Evolutionary conservation across 805 yeast species (phyloP).

Genomic region (Starmerella riodocensis): DNA sequence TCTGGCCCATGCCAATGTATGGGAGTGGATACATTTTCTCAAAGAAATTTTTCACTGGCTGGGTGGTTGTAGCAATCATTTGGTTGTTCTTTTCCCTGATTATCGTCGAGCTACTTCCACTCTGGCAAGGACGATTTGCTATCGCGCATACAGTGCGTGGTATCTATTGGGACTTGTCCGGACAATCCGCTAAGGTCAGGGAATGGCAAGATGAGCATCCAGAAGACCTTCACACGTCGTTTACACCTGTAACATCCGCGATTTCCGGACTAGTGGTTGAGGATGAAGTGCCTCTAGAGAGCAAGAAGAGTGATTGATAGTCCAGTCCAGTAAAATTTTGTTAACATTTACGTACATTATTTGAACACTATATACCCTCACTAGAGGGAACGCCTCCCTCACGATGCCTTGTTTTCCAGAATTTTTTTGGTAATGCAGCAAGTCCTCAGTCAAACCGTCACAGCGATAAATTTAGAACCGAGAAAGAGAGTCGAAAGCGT

Average conservation of each 20-base stretch:
- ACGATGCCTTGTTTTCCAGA: too few species aligned
- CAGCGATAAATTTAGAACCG: too few species aligned
- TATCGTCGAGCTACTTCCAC: slow-evolving; percentile 54
- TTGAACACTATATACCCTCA: too few species aligned
- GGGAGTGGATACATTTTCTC: slow-evolving; percentile 67
- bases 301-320: slow-evolving; percentile 4
- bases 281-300: slow-evolving; percentile 1
- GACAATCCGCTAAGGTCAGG: slow-evolving; percentile 56
- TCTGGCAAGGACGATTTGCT: slow-evolving; percentile 59
- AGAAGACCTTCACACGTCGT: slow-evolving; percentile 43
- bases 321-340: not conserved
- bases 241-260: slow-evolving; percentile 10
- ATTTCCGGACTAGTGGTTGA: slow-evolving; percentile 1
- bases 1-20: slow-evolving; percentile 94
- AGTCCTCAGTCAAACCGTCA: too few species aligned
- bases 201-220: slow-evolving; percentile 68
- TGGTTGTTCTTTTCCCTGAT: slow-evolving; percentile 50
- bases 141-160: slow-evolving; percentile 56
- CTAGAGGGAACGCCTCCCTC: too few species aligned
- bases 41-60: slow-evolving; percentile 67
- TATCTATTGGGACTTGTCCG: slow-evolving; percentile 71
- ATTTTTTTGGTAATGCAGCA: too few species aligned
- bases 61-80: slow-evolving; percentile 68
- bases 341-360: not conserved
- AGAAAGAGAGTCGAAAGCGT: too few species aligned